Evolutionary conservation across 2,329 filamentous ascomycete species (phyloP), one percentile per base, ranked within the genome.

Genomic region (Rosellinia necatrix): DNA sequence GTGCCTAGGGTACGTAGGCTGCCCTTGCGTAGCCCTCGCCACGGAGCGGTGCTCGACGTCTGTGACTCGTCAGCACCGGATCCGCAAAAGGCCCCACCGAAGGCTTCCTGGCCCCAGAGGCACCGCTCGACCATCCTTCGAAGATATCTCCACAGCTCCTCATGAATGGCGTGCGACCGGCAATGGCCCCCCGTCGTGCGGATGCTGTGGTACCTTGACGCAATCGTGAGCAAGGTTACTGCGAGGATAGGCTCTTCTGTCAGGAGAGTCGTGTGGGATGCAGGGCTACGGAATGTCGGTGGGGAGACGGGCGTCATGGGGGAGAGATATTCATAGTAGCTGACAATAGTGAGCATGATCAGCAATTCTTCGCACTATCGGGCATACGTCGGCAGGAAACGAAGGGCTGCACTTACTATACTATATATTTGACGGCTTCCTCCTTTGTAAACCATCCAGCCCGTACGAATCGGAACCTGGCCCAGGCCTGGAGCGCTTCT

Each of bases 391-490:
- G 2, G 6, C 17, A 2, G 7, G 15, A n/a, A 19, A 25, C 2
- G n/a, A 13, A 34, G 6, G 19, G 5, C 17, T 17, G 6, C 30
- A 75, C 85, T 68, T 81, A 90, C 87, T 97, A 97, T 70, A 92
- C 88, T 61, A 99, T 90, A 69, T 97, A 97, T 38, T 88, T 87
- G 72, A 97, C 92, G 19, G 91, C 93, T 74, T 99, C 94, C 63
- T 90, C 86, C 0, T 93, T 90, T 0, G 92, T 96, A 71, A 99
- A 94, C 93, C 93, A 97, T 8, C 94, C 94, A 7, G 92, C 92
- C 50, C 92, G 87, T n/a, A 97, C 93, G 70, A 97, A 97, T 38
- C 92, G 87, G 71, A 97, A 92, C 61, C 91, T 82, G 2, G 88
- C 86, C 94, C 94, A 99, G n/a, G 91, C 89, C 66, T 85, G 87